Evolutionary conservation across 441 rosid genomes (phyloP).

Genomic region (Populus hybrid): DNA sequence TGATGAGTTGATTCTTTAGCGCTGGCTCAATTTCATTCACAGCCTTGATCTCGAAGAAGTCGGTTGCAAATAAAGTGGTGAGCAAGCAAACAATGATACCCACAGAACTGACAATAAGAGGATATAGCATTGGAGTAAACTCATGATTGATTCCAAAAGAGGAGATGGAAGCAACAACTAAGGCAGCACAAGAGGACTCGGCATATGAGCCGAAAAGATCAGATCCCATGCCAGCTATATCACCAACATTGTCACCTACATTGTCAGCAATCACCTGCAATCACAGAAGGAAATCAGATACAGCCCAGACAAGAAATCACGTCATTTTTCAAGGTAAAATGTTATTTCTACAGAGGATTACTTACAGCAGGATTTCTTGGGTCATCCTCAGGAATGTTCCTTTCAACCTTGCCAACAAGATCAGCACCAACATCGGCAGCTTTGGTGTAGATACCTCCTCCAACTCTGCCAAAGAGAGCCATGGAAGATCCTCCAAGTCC

Average conservation of each 20-base stretch:
- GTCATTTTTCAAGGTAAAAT: background rate
- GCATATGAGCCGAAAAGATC: constrained; percentile 97
- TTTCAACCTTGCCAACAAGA: constrained; percentile 39
- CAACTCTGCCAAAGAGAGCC: constrained; percentile 97
- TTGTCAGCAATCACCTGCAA: constrained; percentile 78
- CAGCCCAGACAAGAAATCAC: constrained; percentile 14
- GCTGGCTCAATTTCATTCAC: constrained; percentile 87
- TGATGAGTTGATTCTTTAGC: constrained; percentile 10
- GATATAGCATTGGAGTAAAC: constrained; percentile 79
- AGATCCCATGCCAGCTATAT: constrained; percentile 97
- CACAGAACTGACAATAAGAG: constrained; percentile 73
- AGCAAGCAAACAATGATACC: constrained; percentile 81
- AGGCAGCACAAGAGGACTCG: constrained; percentile 89
- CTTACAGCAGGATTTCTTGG: constrained; percentile 54
- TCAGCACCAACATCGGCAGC: constrained; percentile 48
- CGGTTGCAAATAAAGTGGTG: constrained; percentile 84
- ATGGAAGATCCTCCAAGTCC: constrained; percentile 98
- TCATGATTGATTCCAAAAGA: constrained; percentile 85
- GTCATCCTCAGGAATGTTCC: constrained; percentile 39
- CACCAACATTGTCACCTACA: constrained; percentile 97
- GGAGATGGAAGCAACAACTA: constrained; percentile 88
- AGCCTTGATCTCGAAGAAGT: constrained; percentile 79
- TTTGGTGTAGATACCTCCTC: constrained; percentile 91
- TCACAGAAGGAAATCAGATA: constrained; percentile 83
- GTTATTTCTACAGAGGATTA: background rate